A percentile compares a stretch with the other conserved stretches of the same genome.
phyloP scores from a whole-genome alignment of 306 rosid genomes.

The Cucurbita maxima region DNA sequence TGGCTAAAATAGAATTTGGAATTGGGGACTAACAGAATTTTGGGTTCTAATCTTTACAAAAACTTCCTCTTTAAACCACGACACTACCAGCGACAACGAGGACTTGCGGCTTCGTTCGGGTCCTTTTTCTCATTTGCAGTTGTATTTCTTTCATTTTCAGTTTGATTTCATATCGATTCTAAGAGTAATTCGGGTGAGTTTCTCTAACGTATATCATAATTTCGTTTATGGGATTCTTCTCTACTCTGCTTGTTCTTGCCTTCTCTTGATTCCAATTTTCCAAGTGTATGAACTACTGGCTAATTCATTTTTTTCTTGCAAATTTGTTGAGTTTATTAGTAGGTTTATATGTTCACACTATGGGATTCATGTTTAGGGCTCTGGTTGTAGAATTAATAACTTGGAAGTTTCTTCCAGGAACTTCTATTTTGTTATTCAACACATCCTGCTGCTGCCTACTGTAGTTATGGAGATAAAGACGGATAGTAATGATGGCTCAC shows the following conservation, averaged over 20 bases:
- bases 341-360: background rate
- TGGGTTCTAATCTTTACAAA: too few species aligned
- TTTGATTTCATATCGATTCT: too few species aligned
- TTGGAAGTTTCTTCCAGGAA: background rate
- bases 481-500: background rate
- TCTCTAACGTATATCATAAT: background rate
- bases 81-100: too few species aligned
- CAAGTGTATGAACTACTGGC: background rate
- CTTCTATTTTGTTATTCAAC: background rate
- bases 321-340: background rate
- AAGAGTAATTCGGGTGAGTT: background rate
- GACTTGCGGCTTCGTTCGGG: too few species aligned
- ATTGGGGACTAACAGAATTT: too few species aligned
- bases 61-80: too few species aligned
- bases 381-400: background rate
- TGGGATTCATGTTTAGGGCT: background rate
- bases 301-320: too few species aligned
- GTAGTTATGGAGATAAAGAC: background rate
- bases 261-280: background rate
- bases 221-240: background rate
- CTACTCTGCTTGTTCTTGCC: background rate
- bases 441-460: background rate
- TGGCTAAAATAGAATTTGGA: too few species aligned
- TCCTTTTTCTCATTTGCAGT: too few species aligned
- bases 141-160: too few species aligned